These are phyloP conservation scores for Termitomyces sp. DNA, from an alignment of 768 basidiomycete species.

Conservation along the genomic window DNA sequence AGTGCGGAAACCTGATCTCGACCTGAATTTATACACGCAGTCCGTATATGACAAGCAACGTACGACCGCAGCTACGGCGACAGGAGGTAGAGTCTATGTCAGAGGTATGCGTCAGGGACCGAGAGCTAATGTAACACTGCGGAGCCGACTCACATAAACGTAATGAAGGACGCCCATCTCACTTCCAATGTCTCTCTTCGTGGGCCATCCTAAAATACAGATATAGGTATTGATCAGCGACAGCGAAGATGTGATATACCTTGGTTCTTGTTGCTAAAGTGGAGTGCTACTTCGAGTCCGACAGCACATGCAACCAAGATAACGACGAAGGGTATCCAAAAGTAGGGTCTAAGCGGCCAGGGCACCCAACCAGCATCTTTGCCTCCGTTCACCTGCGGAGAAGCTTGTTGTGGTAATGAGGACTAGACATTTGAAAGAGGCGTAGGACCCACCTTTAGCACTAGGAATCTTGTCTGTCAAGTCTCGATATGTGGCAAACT, in stretches of 20 bases:
- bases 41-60: constrained; percentile 10
- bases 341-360: constrained; percentile 38
- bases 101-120: not conserved
- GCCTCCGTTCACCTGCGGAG: not conserved
- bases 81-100: constrained; percentile 46
- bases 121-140: not conserved
- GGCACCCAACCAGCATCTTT: constrained; percentile 31
- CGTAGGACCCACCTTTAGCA: not conserved
- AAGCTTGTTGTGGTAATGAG: not conserved
- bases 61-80: constrained; percentile 41
- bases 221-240: not conserved
- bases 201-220: constrained; percentile 35
- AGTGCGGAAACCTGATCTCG: constrained; percentile 35
- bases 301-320: constrained; percentile 34
- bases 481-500: constrained; percentile 19
- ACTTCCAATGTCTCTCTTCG: constrained; percentile 25
- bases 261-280: constrained; percentile 39
- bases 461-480: not conserved
- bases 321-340: constrained; percentile 37
- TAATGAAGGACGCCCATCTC: constrained; percentile 41
- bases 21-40: not conserved
- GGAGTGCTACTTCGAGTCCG: constrained; percentile 40
- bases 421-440: not conserved
- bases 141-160: constrained; percentile 37
- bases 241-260: constrained; percentile 21